Conservation (phyloP, 805 yeast species). For the Candida germanica region DNA sequence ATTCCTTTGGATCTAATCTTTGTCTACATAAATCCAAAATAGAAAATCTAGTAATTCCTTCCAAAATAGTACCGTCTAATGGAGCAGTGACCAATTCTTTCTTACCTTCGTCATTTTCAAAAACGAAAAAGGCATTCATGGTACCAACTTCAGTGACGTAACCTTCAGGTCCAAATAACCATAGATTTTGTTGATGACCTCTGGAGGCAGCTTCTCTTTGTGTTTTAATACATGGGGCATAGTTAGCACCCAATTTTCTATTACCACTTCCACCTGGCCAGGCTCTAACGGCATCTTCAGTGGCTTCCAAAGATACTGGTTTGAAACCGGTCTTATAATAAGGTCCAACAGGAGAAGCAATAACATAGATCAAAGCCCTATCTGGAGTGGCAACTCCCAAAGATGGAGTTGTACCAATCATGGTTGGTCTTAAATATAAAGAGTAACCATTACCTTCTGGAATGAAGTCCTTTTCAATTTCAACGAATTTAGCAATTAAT, state of each 20-base stretch:
- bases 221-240: constrained; percentile 92
- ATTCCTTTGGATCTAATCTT: constrained; percentile 68
- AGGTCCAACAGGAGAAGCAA: constrained; percentile 96
- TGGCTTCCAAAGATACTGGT: constrained; percentile 92
- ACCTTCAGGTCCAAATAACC: constrained; percentile 90
- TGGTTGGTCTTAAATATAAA: constrained; percentile 87
- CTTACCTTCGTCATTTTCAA: constrained; percentile 77
- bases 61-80: constrained; percentile 93
- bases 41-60: constrained; percentile 95
- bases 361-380: constrained; percentile 78
- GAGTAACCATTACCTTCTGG: constrained; percentile 89
- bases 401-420: constrained; percentile 88
- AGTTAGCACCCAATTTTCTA: constrained; percentile 94
- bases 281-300: constrained; percentile 94
- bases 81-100: constrained; percentile 95
- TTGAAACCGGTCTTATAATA: constrained; percentile 89
- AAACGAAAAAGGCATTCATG: constrained; percentile 90
- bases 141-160: constrained; percentile 95
- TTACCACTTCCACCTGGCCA: constrained; percentile 99
- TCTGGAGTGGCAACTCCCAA: constrained; percentile 85
- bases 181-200: constrained; percentile 94
- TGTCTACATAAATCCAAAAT: constrained; percentile 73
- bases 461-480: constrained; percentile 71
- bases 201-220: constrained; percentile 85
- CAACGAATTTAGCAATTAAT: constrained; percentile 71